Percentiles rank a stretch among this genome's conserved stretches.
These are phyloP conservation scores for Platanus orientalis DNA, from an alignment of 164 flowering plant genomes.

Conservation along the genomic window DNA sequence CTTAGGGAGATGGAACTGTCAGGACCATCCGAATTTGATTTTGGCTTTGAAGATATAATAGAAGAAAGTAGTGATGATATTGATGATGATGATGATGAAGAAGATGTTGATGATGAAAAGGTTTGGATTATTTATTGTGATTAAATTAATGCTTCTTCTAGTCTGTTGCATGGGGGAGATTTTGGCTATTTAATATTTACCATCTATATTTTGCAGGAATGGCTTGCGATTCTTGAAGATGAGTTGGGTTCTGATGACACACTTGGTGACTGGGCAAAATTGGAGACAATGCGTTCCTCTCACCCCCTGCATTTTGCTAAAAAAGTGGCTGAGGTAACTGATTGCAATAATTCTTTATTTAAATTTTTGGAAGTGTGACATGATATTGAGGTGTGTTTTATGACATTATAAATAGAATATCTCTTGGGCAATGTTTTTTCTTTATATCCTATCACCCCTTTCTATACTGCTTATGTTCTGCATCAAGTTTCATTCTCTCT, in stretches of 20 bases:
- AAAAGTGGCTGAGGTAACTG: conserved; percentile 68
- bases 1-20: conserved; percentile 61
- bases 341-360: not conserved
- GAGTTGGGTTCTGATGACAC: conserved; percentile 53
- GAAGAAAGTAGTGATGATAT: conserved; percentile 56
- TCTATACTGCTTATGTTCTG: not conserved
- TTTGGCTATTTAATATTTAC: not conserved
- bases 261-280: conserved; percentile 85
- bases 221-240: conserved; percentile 69
- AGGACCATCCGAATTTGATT: conserved; percentile 57
- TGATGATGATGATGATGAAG: conserved; percentile 50
- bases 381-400: not conserved
- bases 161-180: not conserved
- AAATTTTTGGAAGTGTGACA: not conserved
- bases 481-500: not conserved
- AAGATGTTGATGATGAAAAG: conserved; percentile 41
- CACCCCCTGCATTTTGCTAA: conserved; percentile 92
- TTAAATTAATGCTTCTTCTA: not conserved
- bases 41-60: conserved; percentile 62
- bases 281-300: conserved; percentile 88
- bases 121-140: conserved; percentile 16
- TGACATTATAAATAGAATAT: not conserved
- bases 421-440: not conserved
- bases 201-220: conserved; percentile 46
- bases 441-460: not conserved